A percentile compares a stretch with the other conserved stretches of the same genome.
Conservation (phyloP, 208 protist genomes). For the Novymonas esmeraldas region DNA sequence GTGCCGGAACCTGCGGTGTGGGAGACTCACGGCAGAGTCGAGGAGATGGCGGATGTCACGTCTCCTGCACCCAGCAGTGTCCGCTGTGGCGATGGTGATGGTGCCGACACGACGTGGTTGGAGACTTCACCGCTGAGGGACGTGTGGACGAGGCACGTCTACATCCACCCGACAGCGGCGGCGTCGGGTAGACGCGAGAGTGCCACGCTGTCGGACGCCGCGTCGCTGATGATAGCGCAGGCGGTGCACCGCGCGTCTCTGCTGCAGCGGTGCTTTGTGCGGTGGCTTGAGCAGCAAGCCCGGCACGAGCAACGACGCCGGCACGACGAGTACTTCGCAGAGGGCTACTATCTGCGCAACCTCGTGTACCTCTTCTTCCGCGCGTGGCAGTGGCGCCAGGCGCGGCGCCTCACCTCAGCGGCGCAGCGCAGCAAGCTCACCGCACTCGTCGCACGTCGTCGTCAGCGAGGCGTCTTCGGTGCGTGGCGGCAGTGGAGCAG, state of each 20-base stretch:
- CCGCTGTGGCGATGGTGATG: neutral
- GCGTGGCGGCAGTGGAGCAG: slow-evolving; percentile 12
- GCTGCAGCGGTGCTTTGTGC: slow-evolving; percentile 18
- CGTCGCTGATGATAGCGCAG: slow-evolving; percentile 41
- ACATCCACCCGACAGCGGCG: neutral
- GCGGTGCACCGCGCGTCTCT: slow-evolving; percentile 35
- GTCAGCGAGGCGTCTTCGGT: neutral
- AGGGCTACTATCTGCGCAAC: slow-evolving; percentile 35
- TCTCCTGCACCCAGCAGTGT: neutral
- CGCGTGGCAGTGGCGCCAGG: slow-evolving; percentile 64
- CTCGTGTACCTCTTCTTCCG: slow-evolving; percentile 58
- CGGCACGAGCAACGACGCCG: slow-evolving; percentile 8
- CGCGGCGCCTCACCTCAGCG: neutral
- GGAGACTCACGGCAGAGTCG: neutral
- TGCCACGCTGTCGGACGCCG: slow-evolving; percentile 20
- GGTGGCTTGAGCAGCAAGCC: slow-evolving; percentile 23
- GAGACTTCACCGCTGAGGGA: neutral
- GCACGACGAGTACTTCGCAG: slow-evolving; percentile 30
- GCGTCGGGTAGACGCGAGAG: neutral
- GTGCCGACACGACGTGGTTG: neutral
- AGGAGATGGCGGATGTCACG: neutral
- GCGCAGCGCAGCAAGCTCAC: neutral
- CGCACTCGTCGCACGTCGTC: neutral
- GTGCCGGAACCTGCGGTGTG: neutral
- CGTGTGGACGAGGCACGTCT: slow-evolving; percentile 18